phyloP scores from a whole-genome alignment of 768 basidiomycete genomes.

The Glaciozyma antarctica region DNA sequence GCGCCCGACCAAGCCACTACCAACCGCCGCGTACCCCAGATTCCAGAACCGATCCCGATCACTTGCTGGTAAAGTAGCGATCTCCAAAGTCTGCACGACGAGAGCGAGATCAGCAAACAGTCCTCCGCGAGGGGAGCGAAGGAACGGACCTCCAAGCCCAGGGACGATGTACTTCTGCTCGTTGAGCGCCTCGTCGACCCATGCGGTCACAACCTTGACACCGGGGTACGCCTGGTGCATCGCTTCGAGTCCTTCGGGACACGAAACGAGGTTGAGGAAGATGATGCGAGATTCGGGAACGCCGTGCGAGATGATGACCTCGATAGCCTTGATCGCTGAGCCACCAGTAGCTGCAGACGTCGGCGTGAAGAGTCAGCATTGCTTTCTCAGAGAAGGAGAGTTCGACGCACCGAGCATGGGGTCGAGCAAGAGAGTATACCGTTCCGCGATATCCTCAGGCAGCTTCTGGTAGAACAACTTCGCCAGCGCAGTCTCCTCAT shows the following conservation, averaged over 20 bases:
- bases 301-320: slow-evolving; percentile 80
- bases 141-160: slow-evolving; percentile 15
- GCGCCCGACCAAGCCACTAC: too few relatives aligned
- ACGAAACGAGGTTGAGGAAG: slow-evolving; percentile 37
- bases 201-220: slow-evolving; percentile 35
- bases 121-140: too few relatives aligned
- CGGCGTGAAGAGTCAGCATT: background rate
- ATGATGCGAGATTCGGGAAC: slow-evolving; percentile 73
- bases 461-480: slow-evolving; percentile 72
- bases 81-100: too few relatives aligned
- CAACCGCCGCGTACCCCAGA: too few relatives aligned
- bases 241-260: slow-evolving; percentile 34
- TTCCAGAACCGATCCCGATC: too few relatives aligned
- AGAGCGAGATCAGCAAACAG: too few relatives aligned
- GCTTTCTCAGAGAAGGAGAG: background rate
- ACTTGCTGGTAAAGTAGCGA: too few relatives aligned
- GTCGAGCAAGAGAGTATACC: slow-evolving; percentile 89
- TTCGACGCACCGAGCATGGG: slow-evolving; percentile 77
- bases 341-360: slow-evolving; percentile 69
- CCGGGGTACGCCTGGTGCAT: slow-evolving; percentile 30
- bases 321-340: slow-evolving; percentile 94
- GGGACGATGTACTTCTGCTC: slow-evolving; percentile 34
- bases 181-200: slow-evolving; percentile 35
- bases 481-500: slow-evolving; percentile 85
- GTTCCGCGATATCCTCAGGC: slow-evolving; percentile 78